Base-by-base conservation (phyloP, 805 yeast species). In the Wickerhamiella shivajii region DNA sequence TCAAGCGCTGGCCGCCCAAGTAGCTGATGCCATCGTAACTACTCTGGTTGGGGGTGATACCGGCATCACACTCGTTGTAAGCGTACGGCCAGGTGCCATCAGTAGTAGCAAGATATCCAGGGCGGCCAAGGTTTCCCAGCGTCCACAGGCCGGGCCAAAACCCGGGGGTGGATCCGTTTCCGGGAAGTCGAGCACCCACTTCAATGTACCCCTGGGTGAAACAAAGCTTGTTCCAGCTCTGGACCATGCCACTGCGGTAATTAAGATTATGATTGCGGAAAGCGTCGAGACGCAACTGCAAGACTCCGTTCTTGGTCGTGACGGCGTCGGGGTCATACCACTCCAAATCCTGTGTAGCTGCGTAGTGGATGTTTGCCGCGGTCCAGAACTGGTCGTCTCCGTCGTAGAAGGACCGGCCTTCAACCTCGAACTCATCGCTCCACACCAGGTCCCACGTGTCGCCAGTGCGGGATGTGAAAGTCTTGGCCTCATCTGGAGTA, bases 71-170 rank as follows among this genome's bases (percentile, higher is more conserved):
- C 3, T 71, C 53, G 22, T 77, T 76, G 53, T 85, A 85, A 2
- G 87, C 64, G 49, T 84, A 85, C 3, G 97, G 96, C 97, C 97
- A 85, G 18, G 79, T 76, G 39, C 96, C 96, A 17, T 85, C 93
- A 2, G 94, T 72, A 3, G 87, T 64, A 5, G 93, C 81, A 60
- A 71, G 57, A 51, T 71, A 85, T 8, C 97, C 97, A 0, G 96
- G 92, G 46, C 96, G 71, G 18, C 78, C 97, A 43, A 85, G 63
- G 50, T 85, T 85, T 28, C 96, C 96, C 72, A 85, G 64, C 4
- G 94, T 68, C 96, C 96, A 85, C 38, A 81, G 46, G 64, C 95
- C 97, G 1, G 97, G 96, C 97, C 97, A 85, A 43, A 85, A 60
- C 14, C 97, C 97, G 4, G 77, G 62, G 19, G 75, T 65, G 36